phyloP scores from a whole-genome alignment of 2,329 filamentous ascomycete species.

The Fonsecaea erecta region DNA sequence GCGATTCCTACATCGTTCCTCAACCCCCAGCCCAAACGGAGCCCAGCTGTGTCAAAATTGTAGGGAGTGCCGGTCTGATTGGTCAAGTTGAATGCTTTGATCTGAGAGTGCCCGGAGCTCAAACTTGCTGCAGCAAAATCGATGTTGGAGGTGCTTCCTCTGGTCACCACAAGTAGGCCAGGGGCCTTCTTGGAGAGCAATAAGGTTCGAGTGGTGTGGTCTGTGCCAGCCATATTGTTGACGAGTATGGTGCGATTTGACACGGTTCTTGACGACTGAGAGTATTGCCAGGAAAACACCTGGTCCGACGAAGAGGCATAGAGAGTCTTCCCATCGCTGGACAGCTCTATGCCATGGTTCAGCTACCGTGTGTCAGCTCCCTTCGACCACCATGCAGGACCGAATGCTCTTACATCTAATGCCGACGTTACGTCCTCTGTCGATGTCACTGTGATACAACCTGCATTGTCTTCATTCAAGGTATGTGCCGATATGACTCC shows the following conservation, averaged over 20 bases:
- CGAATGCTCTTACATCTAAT: constrained; percentile 26
- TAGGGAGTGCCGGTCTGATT: constrained; percentile 47
- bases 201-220: constrained; percentile 70
- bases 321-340: constrained; percentile 54
- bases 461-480: constrained; percentile 43
- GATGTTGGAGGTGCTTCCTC: constrained; percentile 67
- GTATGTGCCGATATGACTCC: constrained; percentile 46
- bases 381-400: background rate
- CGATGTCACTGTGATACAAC: constrained; percentile 38
- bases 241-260: constrained; percentile 61
- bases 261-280: constrained; percentile 53
- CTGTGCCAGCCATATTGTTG: constrained; percentile 63
- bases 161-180: constrained; percentile 66
- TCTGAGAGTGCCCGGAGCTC: constrained; percentile 65
- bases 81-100: constrained; percentile 65
- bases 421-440: constrained; percentile 25
- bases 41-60: constrained; percentile 57
- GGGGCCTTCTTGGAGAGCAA: constrained; percentile 62
- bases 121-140: constrained; percentile 60
- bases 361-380: constrained; percentile 35
- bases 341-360: constrained; percentile 59
- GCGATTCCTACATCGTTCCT: constrained; percentile 73
- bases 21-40: constrained; percentile 68
- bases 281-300: constrained; percentile 70
- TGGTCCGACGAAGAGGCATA: constrained; percentile 61